Conservation (phyloP, 2,329 filamentous ascomycete genomes). For the Epichloe amarillans region DNA sequence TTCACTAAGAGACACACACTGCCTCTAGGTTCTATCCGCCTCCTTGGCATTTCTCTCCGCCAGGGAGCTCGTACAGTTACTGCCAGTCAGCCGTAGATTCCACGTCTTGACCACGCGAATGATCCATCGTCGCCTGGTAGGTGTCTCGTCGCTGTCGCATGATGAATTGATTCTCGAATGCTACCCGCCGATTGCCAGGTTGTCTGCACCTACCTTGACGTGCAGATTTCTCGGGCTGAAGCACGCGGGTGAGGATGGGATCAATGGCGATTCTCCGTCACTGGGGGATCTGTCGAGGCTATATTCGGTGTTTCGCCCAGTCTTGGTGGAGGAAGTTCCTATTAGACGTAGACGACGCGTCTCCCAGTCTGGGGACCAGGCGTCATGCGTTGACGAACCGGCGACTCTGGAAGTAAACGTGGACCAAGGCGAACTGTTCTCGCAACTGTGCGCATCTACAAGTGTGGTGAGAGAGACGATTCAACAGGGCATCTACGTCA, state of each 20-base stretch:
- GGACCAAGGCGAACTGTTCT: slow-evolving; percentile 59
- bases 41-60: slow-evolving; percentile 34
- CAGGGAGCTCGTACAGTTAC: slow-evolving; percentile 39
- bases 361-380: not conserved
- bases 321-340: slow-evolving; percentile 36
- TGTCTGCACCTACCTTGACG: slow-evolving; percentile 52
- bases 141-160: slow-evolving; percentile 13
- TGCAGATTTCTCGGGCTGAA: slow-evolving; percentile 54
- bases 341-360: not conserved
- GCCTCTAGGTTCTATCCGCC: not conserved
- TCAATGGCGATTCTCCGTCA: slow-evolving; percentile 5
- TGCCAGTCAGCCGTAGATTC: slow-evolving; percentile 48
- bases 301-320: slow-evolving; percentile 60
- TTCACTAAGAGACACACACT: not conserved
- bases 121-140: slow-evolving; percentile 48
- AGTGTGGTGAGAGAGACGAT: slow-evolving; percentile 56
- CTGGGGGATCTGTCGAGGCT: slow-evolving; percentile 35
- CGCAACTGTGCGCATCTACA: slow-evolving; percentile 55
- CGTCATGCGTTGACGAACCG: slow-evolving; percentile 21
- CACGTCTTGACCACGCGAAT: slow-evolving; percentile 49
- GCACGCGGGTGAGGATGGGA: slow-evolving; percentile 4
- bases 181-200: slow-evolving; percentile 57
- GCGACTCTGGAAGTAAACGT: slow-evolving; percentile 49
- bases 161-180: slow-evolving; percentile 64
- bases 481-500: slow-evolving; percentile 46